A percentile compares a stretch with the other conserved stretches of the same genome.
phyloP scores from a whole-genome alignment of 257 asterid species.

The Apocynum venetum region DNA sequence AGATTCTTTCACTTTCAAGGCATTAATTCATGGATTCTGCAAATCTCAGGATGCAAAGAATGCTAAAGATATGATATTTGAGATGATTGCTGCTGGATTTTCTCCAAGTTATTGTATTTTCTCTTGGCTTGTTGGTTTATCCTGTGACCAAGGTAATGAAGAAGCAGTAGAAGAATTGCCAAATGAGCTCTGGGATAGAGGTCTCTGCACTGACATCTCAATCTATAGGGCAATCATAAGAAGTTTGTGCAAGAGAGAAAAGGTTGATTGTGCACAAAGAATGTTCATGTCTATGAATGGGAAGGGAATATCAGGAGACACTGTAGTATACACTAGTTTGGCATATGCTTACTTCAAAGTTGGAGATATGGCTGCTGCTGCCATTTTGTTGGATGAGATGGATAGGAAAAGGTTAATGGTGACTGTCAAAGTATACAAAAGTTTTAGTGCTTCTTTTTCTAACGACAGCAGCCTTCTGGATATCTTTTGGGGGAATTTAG shows the following conservation, averaged over 20 bases:
- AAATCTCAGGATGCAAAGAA: slow-evolving; percentile 45
- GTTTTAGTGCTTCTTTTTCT: slow-evolving; percentile 49
- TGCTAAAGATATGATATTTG: slow-evolving; percentile 55
- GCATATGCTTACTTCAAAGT: slow-evolving; percentile 62
- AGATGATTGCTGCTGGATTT: slow-evolving; percentile 60
- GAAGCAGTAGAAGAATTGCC: slow-evolving; percentile 45
- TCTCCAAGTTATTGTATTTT: slow-evolving; percentile 55
- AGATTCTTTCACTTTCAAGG: slow-evolving; percentile 77
- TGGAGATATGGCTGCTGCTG: slow-evolving; percentile 42
- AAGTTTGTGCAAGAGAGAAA: slow-evolving; percentile 66
- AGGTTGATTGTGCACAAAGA: slow-evolving; percentile 52
- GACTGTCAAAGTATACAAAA: slow-evolving; percentile 50
- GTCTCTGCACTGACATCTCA: slow-evolving; percentile 58
- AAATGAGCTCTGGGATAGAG: slow-evolving; percentile 56
- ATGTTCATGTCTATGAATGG: slow-evolving; percentile 50
- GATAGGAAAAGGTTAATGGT: slow-evolving; percentile 62
- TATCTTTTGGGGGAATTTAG: slow-evolving; percentile 51
- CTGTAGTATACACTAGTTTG: slow-evolving; percentile 45
- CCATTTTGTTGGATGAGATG: slow-evolving; percentile 70
- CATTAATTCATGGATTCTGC: slow-evolving; percentile 74
- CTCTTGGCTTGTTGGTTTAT: slow-evolving; percentile 68
- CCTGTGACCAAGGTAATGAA: slow-evolving; percentile 46
- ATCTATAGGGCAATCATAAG: slow-evolving; percentile 66
- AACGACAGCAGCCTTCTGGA: slow-evolving; percentile 36
- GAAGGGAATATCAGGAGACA: slow-evolving; percentile 70